Base-by-base conservation (phyloP, 2,329 filamentous ascomycete genomes). In the Verticillium longisporum region DNA sequence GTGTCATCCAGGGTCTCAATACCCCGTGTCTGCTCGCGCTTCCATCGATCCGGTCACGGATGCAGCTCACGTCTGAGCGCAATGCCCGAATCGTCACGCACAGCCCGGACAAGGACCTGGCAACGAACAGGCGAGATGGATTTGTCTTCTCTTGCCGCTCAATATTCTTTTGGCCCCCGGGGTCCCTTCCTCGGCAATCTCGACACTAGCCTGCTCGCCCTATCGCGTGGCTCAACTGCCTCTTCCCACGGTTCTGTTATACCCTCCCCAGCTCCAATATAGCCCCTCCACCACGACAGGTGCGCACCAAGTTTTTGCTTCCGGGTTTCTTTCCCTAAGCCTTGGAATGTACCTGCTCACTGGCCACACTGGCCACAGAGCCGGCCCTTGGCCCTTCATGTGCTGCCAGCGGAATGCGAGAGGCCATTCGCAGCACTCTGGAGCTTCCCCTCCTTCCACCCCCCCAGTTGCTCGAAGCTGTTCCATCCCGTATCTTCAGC, bases 231-330 rank as follows among this genome's bases (percentile, higher is more conserved):
- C 31, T 14, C 33, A 59, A 58, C 53, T 56, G 60, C 61, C 41
- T 60, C 56, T 61, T 64, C 59, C 61, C 45, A 56, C 36, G 57
- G 59, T 58, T 65, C 63, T 55, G 45, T 1, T 67, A 67, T 67
- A 67, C 60, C 64, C 61, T 62, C 62, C 65, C 62, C 57, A 18
- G 56, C 10, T 59, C 60, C 61, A 57, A 61, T 67, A 67, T 67
- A 66, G 59, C 65, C 63, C 60, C 55, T 54, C 59, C 55, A 26
- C n/a, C 55, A 18, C 3, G 32, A 34, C 9, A 33, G 26, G 31
- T 33, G 34, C 18, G 4, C 32, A 36, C 45, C 45, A 50, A 50
- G n/a, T 50, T 50, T 10, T 26, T 50, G n/a, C 18, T 50, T 36
- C 9, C 9, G 18, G 45, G 6, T 26, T 50, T 26, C 9, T 15